A percentile compares a stretch with the other conserved stretches of the same genome.
Evolutionary conservation across 2,329 filamentous ascomycete genomes (phyloP).

Genomic region (Didymella exigua): DNA sequence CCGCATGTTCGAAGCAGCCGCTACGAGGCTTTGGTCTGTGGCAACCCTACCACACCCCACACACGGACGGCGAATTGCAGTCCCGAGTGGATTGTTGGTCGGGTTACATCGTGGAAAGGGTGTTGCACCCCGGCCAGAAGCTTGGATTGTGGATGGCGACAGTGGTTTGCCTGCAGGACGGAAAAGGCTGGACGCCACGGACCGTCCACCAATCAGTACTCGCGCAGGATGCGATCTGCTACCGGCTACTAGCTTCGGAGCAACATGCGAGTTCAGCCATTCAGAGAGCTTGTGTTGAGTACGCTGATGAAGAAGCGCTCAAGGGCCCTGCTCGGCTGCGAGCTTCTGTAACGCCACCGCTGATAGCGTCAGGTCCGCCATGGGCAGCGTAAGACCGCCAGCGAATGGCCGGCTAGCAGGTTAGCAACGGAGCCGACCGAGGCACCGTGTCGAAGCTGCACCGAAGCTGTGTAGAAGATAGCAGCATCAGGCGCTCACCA

Average conservation of each 20-base stretch:
- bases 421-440: constrained; percentile 44
- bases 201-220: constrained; percentile 34
- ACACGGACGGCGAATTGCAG: constrained; percentile 43
- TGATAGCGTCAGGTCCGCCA: constrained; percentile 38
- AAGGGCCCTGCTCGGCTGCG: constrained; percentile 34
- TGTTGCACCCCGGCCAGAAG: constrained; percentile 30
- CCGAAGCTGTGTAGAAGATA: constrained; percentile 45
- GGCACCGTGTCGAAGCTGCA: constrained; percentile 41
- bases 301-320: constrained; percentile 24
- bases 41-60: constrained; percentile 45
- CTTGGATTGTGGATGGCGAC: constrained; percentile 36
- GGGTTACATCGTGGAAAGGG: constrained; percentile 46
- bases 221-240: constrained; percentile 34
- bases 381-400: constrained; percentile 9
- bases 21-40: constrained; percentile 44
- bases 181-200: constrained; percentile 43
- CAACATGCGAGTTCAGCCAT: constrained; percentile 36
- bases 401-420: constrained; percentile 31
- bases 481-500: constrained; percentile 35
- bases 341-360: constrained; percentile 33
- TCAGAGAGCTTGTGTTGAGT: constrained; percentile 29
- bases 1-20: constrained; percentile 43
- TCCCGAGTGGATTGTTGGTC: constrained; percentile 34
- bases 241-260: constrained; percentile 45
- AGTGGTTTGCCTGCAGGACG: constrained; percentile 40